Conservation (phyloP, 257 asterid species). For the Gentiana macrophylla region DNA sequence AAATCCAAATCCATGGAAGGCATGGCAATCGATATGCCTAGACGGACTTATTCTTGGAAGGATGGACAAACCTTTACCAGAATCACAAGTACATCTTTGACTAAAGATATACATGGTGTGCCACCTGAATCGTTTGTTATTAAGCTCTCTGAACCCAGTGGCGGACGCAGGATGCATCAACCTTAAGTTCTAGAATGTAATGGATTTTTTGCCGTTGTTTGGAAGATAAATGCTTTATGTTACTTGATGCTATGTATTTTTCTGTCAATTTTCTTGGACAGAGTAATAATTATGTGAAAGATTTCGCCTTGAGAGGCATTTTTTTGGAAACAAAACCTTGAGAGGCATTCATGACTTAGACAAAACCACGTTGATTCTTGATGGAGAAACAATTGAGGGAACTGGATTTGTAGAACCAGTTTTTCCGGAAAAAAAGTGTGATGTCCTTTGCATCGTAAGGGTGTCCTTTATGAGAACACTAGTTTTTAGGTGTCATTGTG, state of each 20-base stretch:
- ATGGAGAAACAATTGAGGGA: slow-evolving; percentile 12
- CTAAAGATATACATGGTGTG: too few species aligned
- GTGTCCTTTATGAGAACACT: too few species aligned
- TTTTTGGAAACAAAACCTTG: too few species aligned
- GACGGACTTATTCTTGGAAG: too few species aligned
- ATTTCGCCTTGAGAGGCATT: slow-evolving; percentile 6
- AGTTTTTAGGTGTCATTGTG: too few species aligned
- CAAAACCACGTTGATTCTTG: slow-evolving; percentile 6
- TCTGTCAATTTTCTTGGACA: slow-evolving; percentile 7
- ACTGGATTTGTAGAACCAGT: slow-evolving; percentile 7
- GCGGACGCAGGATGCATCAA: neutral
- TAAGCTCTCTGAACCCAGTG: too few species aligned
- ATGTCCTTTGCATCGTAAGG: too few species aligned
- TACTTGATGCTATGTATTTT: slow-evolving; percentile 17
- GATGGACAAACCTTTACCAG: too few species aligned
- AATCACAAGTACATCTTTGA: too few species aligned
- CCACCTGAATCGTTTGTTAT: too few species aligned
- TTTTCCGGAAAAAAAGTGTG: slow-evolving; percentile 1
- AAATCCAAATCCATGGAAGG: too few species aligned
- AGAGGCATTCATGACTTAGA: slow-evolving; percentile 10
- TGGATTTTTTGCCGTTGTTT: slow-evolving; percentile 21
- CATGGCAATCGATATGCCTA: too few species aligned
- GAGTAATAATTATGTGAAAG: slow-evolving; percentile 12
- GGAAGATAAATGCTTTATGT: slow-evolving; percentile 13
- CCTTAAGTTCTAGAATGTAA: neutral